Evolutionary conservation across 371 early-diverging fungal genomes (phyloP).

Genomic region (Quaeritorhiza haematococci): DNA sequence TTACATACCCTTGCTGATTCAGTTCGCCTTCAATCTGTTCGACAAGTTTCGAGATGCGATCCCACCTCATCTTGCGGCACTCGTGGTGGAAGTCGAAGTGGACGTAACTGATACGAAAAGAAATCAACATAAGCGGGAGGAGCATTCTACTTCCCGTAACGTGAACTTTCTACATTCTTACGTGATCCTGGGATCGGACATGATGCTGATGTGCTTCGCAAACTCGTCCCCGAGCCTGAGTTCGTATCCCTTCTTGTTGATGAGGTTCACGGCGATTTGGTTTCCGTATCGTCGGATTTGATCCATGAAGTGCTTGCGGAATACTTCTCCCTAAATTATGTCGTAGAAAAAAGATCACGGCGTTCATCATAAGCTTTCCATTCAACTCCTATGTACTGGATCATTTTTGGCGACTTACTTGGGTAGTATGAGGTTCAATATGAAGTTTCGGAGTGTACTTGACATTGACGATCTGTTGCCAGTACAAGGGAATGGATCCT

Average conservation of each 20-base stretch:
- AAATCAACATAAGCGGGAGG: background rate
- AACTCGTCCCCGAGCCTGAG: conserved; percentile 75
- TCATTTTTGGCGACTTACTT: conserved; percentile 41
- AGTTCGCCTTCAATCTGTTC: conserved; percentile 64
- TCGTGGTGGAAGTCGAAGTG: conserved; percentile 97
- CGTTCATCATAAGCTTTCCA: background rate
- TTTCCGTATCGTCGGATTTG: conserved; percentile 69
- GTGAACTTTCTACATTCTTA: no score
- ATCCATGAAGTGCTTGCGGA: conserved; percentile 67
- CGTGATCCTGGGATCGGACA: conserved; percentile 52
- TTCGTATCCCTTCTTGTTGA: conserved; percentile 89
- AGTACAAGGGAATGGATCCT: conserved; percentile 96
- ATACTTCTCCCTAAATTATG: conserved; percentile 28
- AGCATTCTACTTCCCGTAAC: conserved; percentile 18
- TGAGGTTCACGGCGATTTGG: conserved; percentile 81
- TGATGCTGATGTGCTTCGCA: conserved; percentile 38
- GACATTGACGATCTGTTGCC: conserved; percentile 89
- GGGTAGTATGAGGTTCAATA: conserved; percentile 59
- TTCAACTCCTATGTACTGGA: conserved; percentile 5
- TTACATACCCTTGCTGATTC: conserved; percentile 57
- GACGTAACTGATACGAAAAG: conserved; percentile 47
- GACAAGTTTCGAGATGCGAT: conserved; percentile 69
- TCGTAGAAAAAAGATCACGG: background rate
- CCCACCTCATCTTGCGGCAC: conserved; percentile 88
- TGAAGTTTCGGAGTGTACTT: conserved; percentile 87